A percentile compares a stretch with the other conserved stretches of the same genome.
These are phyloP conservation scores for Malassezia brasiliensis DNA, from an alignment of 1,284 basidiomycete species.

Conservation along the genomic window DNA sequence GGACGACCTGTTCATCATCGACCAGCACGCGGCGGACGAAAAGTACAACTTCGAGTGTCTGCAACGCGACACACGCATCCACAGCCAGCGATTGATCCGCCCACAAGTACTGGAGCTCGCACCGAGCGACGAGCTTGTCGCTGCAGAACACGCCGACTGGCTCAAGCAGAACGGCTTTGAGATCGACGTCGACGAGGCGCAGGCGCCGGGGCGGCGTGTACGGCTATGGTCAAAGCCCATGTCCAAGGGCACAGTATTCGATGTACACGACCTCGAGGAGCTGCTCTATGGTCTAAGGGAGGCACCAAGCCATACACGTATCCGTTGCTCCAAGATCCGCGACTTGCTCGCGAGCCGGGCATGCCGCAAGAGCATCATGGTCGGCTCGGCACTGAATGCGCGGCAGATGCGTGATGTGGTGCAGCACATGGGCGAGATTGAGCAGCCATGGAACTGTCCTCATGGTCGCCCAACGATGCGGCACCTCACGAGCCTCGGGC, in stretches of 20 bases:
- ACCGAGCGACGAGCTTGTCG: slow-evolving; percentile 78
- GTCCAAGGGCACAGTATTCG: slow-evolving; percentile 78
- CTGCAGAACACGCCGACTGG: slow-evolving; percentile 72
- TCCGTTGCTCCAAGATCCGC: slow-evolving; percentile 82
- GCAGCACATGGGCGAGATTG: slow-evolving; percentile 85
- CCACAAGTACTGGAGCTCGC: slow-evolving; percentile 71
- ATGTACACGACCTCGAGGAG: slow-evolving; percentile 80
- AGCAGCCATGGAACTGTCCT: slow-evolving; percentile 94
- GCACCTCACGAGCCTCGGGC: slow-evolving; percentile 30
- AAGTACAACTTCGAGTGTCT: slow-evolving; percentile 96
- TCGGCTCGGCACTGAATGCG: slow-evolving; percentile 70
- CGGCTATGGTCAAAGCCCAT: slow-evolving; percentile 74
- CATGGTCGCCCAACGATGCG: slow-evolving; percentile 95
- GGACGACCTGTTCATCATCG: slow-evolving; percentile 71
- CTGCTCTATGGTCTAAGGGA: slow-evolving; percentile 76
- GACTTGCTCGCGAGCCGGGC: slow-evolving; percentile 94
- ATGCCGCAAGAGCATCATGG: slow-evolving; percentile 91
- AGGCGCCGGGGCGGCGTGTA: slow-evolving; percentile 55
- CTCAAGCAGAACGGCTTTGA: slow-evolving; percentile 83
- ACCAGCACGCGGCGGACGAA: slow-evolving; percentile 68
- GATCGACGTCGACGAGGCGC: slow-evolving; percentile 53
- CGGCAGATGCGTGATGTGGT: slow-evolving; percentile 71
- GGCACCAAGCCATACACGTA: slow-evolving; percentile 57
- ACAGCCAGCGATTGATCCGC: slow-evolving; percentile 73
- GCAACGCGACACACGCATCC: slow-evolving; percentile 74